Evolutionary conservation across 768 basidiomycete genomes (phyloP).

Genomic region (Panaeolus cyanescens): DNA sequence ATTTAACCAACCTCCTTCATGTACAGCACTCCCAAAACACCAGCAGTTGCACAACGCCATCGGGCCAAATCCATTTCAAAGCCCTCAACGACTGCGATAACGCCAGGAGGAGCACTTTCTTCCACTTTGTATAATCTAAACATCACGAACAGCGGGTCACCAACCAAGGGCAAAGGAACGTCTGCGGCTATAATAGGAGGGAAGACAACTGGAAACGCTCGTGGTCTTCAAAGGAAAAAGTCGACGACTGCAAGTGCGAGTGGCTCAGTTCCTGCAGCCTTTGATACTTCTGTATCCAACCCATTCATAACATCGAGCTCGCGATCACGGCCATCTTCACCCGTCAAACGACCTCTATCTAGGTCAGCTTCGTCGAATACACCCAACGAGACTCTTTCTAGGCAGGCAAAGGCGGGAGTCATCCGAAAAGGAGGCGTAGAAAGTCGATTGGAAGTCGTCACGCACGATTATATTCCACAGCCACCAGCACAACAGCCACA

Average conservation of each 20-base stretch:
- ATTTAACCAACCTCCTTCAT: constrained; percentile 5
- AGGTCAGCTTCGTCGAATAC: constrained; percentile 46
- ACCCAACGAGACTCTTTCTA: constrained; percentile 53
- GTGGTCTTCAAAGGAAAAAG: not conserved
- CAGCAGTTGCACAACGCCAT: constrained; percentile 41
- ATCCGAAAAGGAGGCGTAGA: constrained; percentile 80
- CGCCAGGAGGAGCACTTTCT: constrained; percentile 15
- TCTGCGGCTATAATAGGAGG: not conserved
- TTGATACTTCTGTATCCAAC: constrained; percentile 50
- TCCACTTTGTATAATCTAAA: too few species aligned
- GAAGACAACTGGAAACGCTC: not conserved
- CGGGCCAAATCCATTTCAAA: constrained; percentile 53
- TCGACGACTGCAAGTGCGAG: not conserved
- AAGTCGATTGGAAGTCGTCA: constrained; percentile 75
- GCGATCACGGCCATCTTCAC: constrained; percentile 57
- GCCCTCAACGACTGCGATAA: constrained; percentile 42
- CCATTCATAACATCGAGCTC: constrained; percentile 54
- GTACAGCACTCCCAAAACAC: constrained; percentile 43
- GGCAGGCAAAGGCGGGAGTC: constrained; percentile 67
- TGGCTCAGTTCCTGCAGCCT: constrained; percentile 29
- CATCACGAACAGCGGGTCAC: not conserved
- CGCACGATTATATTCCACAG: constrained; percentile 77
- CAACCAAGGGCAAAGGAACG: constrained; percentile 2
- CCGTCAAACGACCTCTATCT: constrained; percentile 60
- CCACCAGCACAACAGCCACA: constrained; percentile 38